Conservation (phyloP, 805 yeast genomes). For the Candida multigemmis region DNA sequence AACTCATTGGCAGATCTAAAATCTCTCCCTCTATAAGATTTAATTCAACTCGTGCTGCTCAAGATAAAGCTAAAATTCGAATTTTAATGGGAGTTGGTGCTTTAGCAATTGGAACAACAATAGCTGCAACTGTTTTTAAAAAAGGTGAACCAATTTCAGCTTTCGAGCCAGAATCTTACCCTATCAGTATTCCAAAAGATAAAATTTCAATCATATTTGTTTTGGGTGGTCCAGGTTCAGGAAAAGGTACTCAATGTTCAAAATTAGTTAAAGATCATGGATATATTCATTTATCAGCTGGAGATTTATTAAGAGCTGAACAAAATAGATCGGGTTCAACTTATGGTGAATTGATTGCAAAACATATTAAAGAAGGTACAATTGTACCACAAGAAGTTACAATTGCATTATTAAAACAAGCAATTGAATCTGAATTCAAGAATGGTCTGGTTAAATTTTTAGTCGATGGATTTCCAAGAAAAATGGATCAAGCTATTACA, state of each 20-base stretch:
- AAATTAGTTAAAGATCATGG: constrained; percentile 71
- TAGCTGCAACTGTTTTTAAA: constrained; percentile 32
- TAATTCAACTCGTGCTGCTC: constrained; percentile 6
- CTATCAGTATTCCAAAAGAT: constrained; percentile 20
- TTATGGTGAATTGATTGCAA: constrained; percentile 78
- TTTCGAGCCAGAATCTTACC: constrained; percentile 24
- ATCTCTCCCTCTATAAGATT: not conserved
- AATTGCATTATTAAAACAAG: constrained; percentile 70
- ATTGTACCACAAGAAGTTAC: constrained; percentile 95
- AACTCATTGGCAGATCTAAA: constrained; percentile 2
- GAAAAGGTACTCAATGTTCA: constrained; percentile 95
- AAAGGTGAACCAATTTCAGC: constrained; percentile 36
- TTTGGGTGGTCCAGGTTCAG: constrained; percentile 96
- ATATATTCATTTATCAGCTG: constrained; percentile 91
- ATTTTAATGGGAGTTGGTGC: constrained; percentile 24
- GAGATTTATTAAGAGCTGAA: constrained; percentile 89
- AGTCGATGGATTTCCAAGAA: constrained; percentile 95
- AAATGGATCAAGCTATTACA: constrained; percentile 96
- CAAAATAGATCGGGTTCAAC: constrained; percentile 75
- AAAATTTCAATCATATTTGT: constrained; percentile 81
- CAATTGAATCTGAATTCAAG: constrained; percentile 47
- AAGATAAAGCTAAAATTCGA: constrained; percentile 11
- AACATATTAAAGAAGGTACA: constrained; percentile 75
- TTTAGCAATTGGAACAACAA: constrained; percentile 44
- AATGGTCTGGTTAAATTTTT: constrained; percentile 59